These are phyloP conservation scores for Ophiostoma triangulosporum DNA, from an alignment of 2,329 filamentous ascomycete genomes.

Conservation along the genomic window DNA sequence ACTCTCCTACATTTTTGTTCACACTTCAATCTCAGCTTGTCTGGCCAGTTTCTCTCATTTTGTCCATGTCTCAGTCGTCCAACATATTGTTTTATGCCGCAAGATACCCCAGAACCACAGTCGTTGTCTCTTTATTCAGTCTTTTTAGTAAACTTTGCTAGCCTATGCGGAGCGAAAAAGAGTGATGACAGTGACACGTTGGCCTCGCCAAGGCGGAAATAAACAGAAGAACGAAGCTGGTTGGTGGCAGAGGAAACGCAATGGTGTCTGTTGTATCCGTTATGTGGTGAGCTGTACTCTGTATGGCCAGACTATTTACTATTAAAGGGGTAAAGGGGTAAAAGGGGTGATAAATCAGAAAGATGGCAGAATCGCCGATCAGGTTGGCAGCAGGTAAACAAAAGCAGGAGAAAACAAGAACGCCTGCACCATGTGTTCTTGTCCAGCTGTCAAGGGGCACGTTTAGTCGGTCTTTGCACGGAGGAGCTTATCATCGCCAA, in stretches of 20 bases:
- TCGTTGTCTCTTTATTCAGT: neutral
- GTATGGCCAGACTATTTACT: neutral
- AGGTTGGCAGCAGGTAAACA: neutral
- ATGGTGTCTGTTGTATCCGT: neutral
- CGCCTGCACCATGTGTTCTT: neutral
- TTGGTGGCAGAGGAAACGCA: too few relatives aligned
- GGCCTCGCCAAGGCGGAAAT: too few relatives aligned
- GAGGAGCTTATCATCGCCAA: conserved; percentile 43
- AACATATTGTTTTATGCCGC: neutral
- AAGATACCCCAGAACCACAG: neutral
- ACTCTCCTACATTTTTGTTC: too few relatives aligned
- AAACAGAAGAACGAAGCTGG: too few relatives aligned
- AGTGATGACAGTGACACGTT: too few relatives aligned
- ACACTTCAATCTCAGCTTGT: neutral
- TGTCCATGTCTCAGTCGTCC: neutral
- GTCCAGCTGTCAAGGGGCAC: neutral
- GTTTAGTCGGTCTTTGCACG: conserved; percentile 17
- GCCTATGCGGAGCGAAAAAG: too few relatives aligned
- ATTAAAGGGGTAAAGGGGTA: neutral
- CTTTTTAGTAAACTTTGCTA: too few relatives aligned
- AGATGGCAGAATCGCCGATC: neutral
- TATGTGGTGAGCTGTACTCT: neutral
- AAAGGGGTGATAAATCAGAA: neutral
- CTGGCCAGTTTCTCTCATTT: neutral
- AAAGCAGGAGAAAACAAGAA: neutral